phyloP scores from a whole-genome alignment of 257 asterid species.

The Solanum corneliomulleri region DNA sequence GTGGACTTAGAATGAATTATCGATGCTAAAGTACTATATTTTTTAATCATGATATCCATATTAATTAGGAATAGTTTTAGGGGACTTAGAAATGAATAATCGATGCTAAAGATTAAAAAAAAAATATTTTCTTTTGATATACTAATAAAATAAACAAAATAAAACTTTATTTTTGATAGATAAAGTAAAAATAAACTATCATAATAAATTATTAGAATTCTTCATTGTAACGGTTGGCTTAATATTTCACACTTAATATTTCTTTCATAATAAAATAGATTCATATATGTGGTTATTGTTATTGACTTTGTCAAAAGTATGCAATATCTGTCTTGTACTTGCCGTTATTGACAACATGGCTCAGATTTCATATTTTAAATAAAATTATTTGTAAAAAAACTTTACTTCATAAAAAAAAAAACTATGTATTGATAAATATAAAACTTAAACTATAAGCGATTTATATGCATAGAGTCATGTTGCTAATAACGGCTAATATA shows the following conservation, averaged over 20 bases:
- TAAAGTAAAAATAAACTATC: background rate
- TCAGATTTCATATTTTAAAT: background rate
- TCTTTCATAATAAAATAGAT: background rate
- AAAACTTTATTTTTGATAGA: background rate
- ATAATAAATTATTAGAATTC: background rate
- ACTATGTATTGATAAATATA: no score
- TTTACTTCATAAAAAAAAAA: background rate
- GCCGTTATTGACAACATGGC: background rate
- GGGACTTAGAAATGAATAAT: background rate
- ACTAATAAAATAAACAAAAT: background rate
- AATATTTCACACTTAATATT: background rate
- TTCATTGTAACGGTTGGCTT: background rate
- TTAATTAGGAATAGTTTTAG: background rate
- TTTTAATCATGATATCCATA: background rate
- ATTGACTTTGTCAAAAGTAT: background rate
- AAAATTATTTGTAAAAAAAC: background rate
- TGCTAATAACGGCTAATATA: constrained; percentile 12
- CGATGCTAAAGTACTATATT: background rate
- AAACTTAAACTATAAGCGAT: background rate
- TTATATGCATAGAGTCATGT: background rate
- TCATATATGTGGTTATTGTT: background rate
- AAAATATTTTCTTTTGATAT: background rate
- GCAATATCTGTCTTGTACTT: background rate
- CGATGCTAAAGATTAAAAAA: background rate
- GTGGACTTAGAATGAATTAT: background rate